Base-by-base conservation (phyloP, 306 rosid species). In the Prunus mongolica region DNA sequence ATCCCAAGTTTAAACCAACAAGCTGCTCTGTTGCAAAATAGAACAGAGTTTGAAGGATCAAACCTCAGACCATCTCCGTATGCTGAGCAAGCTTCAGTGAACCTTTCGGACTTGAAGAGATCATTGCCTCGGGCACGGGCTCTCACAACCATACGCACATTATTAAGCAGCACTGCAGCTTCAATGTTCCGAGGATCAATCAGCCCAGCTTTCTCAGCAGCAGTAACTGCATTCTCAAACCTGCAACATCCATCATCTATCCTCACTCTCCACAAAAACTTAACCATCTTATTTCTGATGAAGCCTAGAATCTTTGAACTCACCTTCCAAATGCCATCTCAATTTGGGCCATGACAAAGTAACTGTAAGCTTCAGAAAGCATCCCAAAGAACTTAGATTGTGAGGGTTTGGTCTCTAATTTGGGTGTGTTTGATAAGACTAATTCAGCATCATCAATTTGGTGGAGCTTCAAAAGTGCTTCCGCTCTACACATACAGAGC, bases 271-370 rank as follows among this genome's bases (percentile, higher is more conserved):
- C 86, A 81, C 75, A 81, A 71, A 80, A 83, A 74, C 81, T 74
- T 66, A 24, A n/a, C 81, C 82, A 54, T 65, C 32, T 18, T 60
- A 70, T 71, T 49, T 78, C 69, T 11, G 50, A 84, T 24, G 77
- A 78, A 86, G 80, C 72, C 45, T 69, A 81, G 51, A 64, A 62
- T 74, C 54, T n/a, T 57, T 27, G 67, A 92, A 82, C 97, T 88
- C 89, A 95, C 98, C 98, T 88, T 88, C 98, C 97, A 67, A 90
- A 75, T 56, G 98, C 92, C 97, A 95, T 84, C 84, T 92, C 96
- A 76, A 89, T 81, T 81, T 95, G 95, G 52, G 97, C 92, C 64
- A 75, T 76, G 57, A 95, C 90, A 84, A 89, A 84, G 83, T 80
- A 77, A 45, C 78, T 79, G 78, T 92, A 95, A 47, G 93, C 97